phyloP scores from a whole-genome alignment of 2,329 filamentous ascomycete genomes.

The Sporothrix schenckii region DNA sequence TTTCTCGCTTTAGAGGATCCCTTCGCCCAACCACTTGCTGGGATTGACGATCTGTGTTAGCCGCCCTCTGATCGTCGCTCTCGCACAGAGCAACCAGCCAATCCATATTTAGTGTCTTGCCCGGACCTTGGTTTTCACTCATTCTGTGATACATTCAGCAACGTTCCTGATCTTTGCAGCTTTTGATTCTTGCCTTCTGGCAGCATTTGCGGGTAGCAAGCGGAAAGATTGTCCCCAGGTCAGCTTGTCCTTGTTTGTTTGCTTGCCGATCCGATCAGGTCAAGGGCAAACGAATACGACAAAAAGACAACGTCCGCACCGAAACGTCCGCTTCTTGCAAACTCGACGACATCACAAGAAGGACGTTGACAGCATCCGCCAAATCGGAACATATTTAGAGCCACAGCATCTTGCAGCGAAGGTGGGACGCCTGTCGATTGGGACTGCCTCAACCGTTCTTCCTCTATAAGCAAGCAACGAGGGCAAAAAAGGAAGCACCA shows the following conservation, averaged over 20 bases:
- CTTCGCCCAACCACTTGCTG: neutral
- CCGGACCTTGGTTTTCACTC: constrained; percentile 5
- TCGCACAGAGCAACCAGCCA: neutral
- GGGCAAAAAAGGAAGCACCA: neutral
- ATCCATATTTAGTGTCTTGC: constrained; percentile 1
- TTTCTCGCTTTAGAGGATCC: neutral
- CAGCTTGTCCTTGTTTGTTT: neutral
- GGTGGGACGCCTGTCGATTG: neutral
- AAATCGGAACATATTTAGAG: neutral
- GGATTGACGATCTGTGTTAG: constrained; percentile 20
- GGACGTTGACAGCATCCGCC: neutral
- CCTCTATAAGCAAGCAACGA: neutral
- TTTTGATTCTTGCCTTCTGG: constrained; percentile 2
- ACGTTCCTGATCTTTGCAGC: constrained; percentile 4
- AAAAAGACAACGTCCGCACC: constrained; percentile 7
- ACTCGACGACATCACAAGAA: neutral
- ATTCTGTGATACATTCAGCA: constrained; percentile 11
- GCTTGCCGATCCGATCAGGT: constrained; percentile 12
- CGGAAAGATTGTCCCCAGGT: neutral
- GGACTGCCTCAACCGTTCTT: neutral
- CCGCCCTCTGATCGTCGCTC: constrained; percentile 14
- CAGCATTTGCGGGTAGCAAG: neutral
- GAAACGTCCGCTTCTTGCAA: neutral
- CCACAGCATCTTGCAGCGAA: neutral
- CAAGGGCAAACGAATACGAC: neutral